Conservation (phyloP, 75 land plant species). For the Chamaecyparis obtusa region DNA sequence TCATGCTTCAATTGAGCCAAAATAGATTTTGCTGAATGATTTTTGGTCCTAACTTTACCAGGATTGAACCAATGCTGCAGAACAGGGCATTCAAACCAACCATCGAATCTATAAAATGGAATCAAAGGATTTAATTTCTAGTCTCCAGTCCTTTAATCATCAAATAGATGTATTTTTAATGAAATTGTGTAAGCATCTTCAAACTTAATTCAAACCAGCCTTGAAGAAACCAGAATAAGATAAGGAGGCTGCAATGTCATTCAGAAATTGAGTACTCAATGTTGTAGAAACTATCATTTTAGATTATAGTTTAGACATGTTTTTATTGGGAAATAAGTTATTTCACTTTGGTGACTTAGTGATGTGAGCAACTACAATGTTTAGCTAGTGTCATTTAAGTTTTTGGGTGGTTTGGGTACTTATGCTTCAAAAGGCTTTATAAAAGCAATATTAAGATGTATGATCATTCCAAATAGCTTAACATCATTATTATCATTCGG, state of each 20-base stretch:
- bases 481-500: too few species aligned
- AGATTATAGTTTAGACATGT: background rate
- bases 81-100: background rate
- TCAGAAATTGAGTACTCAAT: background rate
- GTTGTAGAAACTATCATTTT: background rate
- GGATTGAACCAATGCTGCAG: background rate
- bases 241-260: background rate
- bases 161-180: background rate
- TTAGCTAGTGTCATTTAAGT: too few species aligned
- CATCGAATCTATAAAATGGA: background rate
- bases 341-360: too few species aligned
- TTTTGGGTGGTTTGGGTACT: too few species aligned
- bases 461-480: too few species aligned
- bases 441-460: too few species aligned
- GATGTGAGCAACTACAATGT: too few species aligned
- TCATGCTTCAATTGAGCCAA: background rate
- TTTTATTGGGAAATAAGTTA: too few species aligned
- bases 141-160: background rate
- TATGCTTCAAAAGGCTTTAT: too few species aligned
- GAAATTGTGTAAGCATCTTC: background rate
- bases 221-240: background rate
- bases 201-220: background rate
- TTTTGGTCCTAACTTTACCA: background rate
- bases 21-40: background rate
- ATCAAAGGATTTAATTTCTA: background rate